Conservation (phyloP, 2,329 filamentous ascomycete genomes). For the Pseudocercospora macadamiae region DNA sequence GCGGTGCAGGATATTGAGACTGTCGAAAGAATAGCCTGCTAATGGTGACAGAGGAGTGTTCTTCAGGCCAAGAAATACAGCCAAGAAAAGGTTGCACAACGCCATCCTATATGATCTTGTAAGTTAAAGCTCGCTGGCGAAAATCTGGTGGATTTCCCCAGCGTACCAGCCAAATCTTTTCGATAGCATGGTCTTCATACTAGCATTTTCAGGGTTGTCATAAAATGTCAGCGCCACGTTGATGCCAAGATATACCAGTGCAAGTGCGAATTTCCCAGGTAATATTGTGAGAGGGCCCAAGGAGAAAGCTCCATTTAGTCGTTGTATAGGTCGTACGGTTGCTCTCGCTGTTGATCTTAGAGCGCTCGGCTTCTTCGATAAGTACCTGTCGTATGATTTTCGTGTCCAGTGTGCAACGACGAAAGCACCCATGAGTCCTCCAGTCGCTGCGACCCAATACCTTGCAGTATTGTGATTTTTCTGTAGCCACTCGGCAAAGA, state of each 20-base stretch:
- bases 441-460: constrained; percentile 24
- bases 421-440: constrained; percentile 20
- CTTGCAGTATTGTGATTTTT: constrained; percentile 23
- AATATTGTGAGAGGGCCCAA: constrained; percentile 13
- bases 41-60: constrained; percentile 33
- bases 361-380: constrained; percentile 7
- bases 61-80: constrained; percentile 32
- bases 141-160: neutral
- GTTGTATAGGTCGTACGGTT: neutral
- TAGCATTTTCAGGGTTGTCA: constrained; percentile 19
- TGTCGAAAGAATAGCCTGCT: constrained; percentile 30
- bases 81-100: constrained; percentile 29
- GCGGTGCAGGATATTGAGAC: constrained; percentile 31
- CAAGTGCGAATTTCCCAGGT: constrained; percentile 12
- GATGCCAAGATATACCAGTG: constrained; percentile 22
- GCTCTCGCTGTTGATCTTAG: neutral
- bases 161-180: constrained; percentile 32
- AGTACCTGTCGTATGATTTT: constrained; percentile 2
- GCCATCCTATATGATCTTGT: constrained; percentile 24
- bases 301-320: neutral
- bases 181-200: constrained; percentile 23
- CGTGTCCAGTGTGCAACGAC: constrained; percentile 20
- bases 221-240: constrained; percentile 25
- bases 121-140: too few relatives aligned
- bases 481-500: constrained; percentile 23